A percentile compares a stretch with the other conserved stretches of the same genome.
phyloP scores from a whole-genome alignment of 176 grass and related monocot species.

The Ampelocalamus luodianensis region DNA sequence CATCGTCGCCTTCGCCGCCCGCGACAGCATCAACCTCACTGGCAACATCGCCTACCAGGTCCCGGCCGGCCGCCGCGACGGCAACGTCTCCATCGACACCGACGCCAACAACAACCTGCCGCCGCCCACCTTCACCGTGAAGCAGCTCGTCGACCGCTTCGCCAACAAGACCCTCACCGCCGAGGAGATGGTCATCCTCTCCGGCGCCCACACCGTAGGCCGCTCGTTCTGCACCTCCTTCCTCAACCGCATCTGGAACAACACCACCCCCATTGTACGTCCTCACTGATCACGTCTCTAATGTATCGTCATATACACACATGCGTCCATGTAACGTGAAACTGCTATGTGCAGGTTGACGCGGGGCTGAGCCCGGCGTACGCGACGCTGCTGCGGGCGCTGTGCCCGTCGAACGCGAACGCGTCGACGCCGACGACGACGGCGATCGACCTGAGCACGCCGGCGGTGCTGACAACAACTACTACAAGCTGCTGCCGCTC shows the following conservation, averaged over 20 bases:
- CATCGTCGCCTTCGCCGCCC: slow-evolving; percentile 66
- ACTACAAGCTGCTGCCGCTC: slow-evolving; percentile 53
- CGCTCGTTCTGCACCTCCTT: slow-evolving; percentile 51
- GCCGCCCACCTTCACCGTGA: slow-evolving; percentile 34
- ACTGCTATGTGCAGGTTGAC: slow-evolving; percentile 15
- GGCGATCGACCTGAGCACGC: slow-evolving; percentile 42
- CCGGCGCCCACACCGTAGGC: slow-evolving; percentile 63
- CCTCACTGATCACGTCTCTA: not conserved
- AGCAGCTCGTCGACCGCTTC: slow-evolving; percentile 42
- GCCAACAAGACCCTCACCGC: slow-evolving; percentile 48
- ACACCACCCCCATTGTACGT: slow-evolving; percentile 28
- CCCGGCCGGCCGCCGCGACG: slow-evolving; percentile 61
- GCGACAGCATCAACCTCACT: slow-evolving; percentile 63
- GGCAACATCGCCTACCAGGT: slow-evolving; percentile 56
- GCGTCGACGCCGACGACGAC: slow-evolving; percentile 36
- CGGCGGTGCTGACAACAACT: slow-evolving; percentile 57
- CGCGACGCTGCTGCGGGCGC: slow-evolving; percentile 42
- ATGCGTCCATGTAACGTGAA: not conserved
- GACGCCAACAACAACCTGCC: slow-evolving; percentile 53
- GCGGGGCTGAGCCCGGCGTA: slow-evolving; percentile 53
- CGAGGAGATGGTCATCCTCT: slow-evolving; percentile 61
- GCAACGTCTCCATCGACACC: slow-evolving; percentile 40
- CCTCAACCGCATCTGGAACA: slow-evolving; percentile 42
- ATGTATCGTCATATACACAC: not conserved
- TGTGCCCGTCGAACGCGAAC: slow-evolving; percentile 55